phyloP scores from a whole-genome alignment of 306 rosid species.

The Astragalus glycyphyllos region DNA sequence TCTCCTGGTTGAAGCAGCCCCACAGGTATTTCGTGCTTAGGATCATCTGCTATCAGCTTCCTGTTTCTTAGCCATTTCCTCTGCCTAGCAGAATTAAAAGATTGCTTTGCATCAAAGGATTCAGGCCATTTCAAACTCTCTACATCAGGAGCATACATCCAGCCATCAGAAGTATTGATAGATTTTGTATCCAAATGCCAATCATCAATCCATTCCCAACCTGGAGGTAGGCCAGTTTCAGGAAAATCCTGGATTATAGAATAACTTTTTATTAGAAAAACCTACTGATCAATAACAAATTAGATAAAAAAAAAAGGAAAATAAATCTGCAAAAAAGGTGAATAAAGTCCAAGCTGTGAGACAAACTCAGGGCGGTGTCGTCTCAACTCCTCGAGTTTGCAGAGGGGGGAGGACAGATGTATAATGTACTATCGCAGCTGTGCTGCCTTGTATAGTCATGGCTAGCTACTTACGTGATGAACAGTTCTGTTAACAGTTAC shows the following conservation, averaged over 20 bases:
- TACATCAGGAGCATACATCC: constrained; percentile 81
- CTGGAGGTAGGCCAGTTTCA: constrained; percentile 61
- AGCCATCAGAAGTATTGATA: constrained; percentile 67
- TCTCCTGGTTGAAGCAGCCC: constrained; percentile 92
- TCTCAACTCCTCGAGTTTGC: constrained; percentile 1
- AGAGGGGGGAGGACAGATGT: constrained; percentile 13
- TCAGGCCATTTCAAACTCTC: constrained; percentile 80
- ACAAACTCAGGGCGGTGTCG: constrained; percentile 20
- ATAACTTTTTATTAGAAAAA: constrained; percentile 10
- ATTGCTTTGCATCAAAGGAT: constrained; percentile 57
- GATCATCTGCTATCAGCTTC: constrained; percentile 55
- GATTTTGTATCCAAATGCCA: constrained; percentile 82
- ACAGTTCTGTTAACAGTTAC: neutral
- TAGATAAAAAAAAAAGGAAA: constrained; percentile 17
- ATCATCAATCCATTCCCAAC: constrained; percentile 94
- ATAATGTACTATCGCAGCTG: neutral
- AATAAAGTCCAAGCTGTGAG: neutral
- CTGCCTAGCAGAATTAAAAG: constrained; percentile 68
- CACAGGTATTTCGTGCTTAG: constrained; percentile 59
- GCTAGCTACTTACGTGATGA: constrained; percentile 2
- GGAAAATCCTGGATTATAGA: constrained; percentile 55
- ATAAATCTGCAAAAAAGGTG: neutral
- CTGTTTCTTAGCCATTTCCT: constrained; percentile 83
- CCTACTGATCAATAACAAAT: neutral
- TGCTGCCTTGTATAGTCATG: neutral